Evolutionary conservation across 345 rosid genomes (phyloP), one percentile per base, ranked within the genome.

Genomic region (Bruguiera sexangula): DNA sequence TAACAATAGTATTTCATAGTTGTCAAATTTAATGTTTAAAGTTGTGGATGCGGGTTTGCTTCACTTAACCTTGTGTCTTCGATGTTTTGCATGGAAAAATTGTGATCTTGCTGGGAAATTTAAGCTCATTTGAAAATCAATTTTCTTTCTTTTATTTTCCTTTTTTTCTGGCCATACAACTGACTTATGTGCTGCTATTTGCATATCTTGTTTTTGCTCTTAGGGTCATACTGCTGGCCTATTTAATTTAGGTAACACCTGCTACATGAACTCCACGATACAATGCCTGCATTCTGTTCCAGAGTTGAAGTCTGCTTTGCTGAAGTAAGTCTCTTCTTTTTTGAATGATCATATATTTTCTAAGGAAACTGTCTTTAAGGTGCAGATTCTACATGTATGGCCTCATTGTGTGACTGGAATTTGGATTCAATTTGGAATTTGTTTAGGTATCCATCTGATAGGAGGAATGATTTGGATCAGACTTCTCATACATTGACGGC

Each of bases 241-340:
- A 53, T 77, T 83, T 76, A 96, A 96, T 78, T 84, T 96, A 63
- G 99, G 98, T 67, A 89, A 96, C 83, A 96, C 99, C 9, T 96
- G 99, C 84, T 96, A 92, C 82, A 92, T 96, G 99, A 96, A 96
- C 86, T 92, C 99, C 58, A 92, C 98, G 0, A 68, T 92, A 63
- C 99, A 96, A 69, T 96, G 99, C 80, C 76, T 96, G 79, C 97
- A 92, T 81, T 92, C 97, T 36, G 98, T 96, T 75, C 99, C 99
- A 22, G 98, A 96, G 78, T 82, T 96, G 89, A 92, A 92, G 77
- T 87, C 94, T 77, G 88, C 94, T 73, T 82, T 96, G 72, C 62
- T 80, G 39, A 76, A 81, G 98, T 92, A 70, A 73, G 87, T 69
- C 69, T 73, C 26, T 46, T 37, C 7, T n/a, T 56, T 6, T 73